phyloP scores from a whole-genome alignment of 495 filamentous ascomycete genomes.

The Collariella sp. region DNA sequence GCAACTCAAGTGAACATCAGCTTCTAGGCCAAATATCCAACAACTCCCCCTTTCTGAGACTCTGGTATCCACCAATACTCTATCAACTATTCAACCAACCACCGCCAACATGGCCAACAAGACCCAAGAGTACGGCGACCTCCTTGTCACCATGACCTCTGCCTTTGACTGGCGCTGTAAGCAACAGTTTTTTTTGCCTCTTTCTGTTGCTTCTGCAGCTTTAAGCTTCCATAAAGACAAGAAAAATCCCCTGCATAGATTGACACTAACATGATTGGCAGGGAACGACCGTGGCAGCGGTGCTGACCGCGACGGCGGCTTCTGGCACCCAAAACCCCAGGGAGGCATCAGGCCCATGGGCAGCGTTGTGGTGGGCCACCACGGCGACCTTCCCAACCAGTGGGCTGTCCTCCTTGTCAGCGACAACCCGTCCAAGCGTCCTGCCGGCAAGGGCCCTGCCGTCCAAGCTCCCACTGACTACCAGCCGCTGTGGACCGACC shows the following conservation, averaged over 20 bases:
- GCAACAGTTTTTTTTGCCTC: too few species aligned
- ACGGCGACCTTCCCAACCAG: background rate
- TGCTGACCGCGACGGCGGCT: background rate
- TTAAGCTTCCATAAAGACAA: too few species aligned
- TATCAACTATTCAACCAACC: too few species aligned
- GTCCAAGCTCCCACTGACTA: background rate
- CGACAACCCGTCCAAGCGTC: background rate
- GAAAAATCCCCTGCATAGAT: too few species aligned
- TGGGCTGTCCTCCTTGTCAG: slow-evolving; percentile 3
- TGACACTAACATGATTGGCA: too few species aligned
- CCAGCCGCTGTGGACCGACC: background rate
- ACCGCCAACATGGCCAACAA: too few species aligned
- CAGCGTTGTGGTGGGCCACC: background rate
- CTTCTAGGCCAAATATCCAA: too few species aligned
- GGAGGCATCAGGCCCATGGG: background rate
- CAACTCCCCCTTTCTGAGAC: too few species aligned
- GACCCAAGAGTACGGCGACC: background rate
- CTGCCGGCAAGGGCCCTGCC: background rate
- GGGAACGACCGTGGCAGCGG: background rate
- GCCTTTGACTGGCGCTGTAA: background rate
- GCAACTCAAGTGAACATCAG: too few species aligned
- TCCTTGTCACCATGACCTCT: background rate
- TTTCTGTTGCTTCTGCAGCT: too few species aligned
- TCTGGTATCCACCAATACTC: too few species aligned
- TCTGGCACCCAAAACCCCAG: slow-evolving; percentile 3